Percentiles rank a stretch among this genome's conserved stretches.
Evolutionary conservation across 2,329 filamentous ascomycete genomes (phyloP).

Genomic region (Aspergillus tubingensis): DNA sequence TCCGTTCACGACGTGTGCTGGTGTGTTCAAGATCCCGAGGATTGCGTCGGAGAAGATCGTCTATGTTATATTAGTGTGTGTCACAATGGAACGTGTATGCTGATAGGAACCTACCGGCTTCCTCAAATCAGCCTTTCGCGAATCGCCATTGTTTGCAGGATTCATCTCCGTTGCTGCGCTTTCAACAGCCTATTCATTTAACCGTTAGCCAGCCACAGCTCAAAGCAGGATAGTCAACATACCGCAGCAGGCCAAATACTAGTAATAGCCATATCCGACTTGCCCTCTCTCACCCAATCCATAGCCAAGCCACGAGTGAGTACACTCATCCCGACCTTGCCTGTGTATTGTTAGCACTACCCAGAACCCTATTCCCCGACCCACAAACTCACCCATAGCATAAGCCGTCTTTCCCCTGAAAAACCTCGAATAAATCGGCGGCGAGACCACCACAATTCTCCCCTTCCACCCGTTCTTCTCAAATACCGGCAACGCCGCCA

Average conservation of each 20-base stretch:
- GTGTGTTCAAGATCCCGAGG: constrained; percentile 67
- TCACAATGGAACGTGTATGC: background rate
- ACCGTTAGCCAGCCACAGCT: constrained; percentile 1
- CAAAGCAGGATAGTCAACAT: constrained; percentile 32
- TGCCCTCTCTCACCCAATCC: constrained; percentile 71
- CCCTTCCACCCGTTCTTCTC: constrained; percentile 56
- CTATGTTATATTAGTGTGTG: constrained; percentile 21
- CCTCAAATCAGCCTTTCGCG: constrained; percentile 59
- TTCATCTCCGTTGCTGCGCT: constrained; percentile 69
- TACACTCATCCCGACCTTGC: constrained; percentile 80
- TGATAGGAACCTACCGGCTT: constrained; percentile 50
- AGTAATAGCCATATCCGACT: constrained; percentile 71
- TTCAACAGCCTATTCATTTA: constrained; percentile 60
- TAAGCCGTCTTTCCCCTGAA: constrained; percentile 85
- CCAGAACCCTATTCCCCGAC: too few relatives aligned
- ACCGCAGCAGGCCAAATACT: constrained; percentile 81
- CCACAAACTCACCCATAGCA: constrained; percentile 56
- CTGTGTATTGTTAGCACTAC: constrained; percentile 29
- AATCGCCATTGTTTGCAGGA: constrained; percentile 44
- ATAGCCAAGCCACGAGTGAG: constrained; percentile 79
- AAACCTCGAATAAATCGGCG: constrained; percentile 82
- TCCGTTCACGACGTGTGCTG: constrained; percentile 67
- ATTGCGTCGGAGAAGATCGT: constrained; percentile 80
- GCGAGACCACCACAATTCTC: constrained; percentile 75
- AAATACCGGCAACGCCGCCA: constrained; percentile 69